Evolutionary conservation across 106 monocot genomes (phyloP).

Genomic region (Cymbidium sinense): DNA sequence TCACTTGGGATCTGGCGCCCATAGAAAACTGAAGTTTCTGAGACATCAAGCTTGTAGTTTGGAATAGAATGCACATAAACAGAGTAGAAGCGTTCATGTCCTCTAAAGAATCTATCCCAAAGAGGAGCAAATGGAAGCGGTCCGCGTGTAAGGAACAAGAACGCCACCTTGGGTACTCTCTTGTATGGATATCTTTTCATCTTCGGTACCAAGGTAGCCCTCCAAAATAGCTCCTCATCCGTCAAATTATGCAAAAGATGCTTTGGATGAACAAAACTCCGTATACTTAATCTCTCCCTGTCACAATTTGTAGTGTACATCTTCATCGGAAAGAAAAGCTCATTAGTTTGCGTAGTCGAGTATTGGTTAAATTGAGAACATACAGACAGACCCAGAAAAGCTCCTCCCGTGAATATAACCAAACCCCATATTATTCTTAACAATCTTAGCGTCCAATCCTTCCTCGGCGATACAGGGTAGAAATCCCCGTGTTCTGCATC

Average conservation of each 20-base stretch:
- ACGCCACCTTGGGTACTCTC: constrained; percentile 84
- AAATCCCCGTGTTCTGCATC: constrained; percentile 30
- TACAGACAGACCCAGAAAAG: constrained; percentile 49
- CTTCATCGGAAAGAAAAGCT: constrained; percentile 49
- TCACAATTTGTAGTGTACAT: constrained; percentile 29
- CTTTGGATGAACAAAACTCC: constrained; percentile 43
- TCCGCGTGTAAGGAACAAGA: constrained; percentile 79
- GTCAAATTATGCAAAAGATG: constrained; percentile 53
- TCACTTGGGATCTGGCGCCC: constrained; percentile 77
- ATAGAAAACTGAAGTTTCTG: constrained; percentile 55
- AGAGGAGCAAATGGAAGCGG: constrained; percentile 60
- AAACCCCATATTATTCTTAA: constrained; percentile 42
- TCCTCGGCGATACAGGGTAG: constrained; percentile 33
- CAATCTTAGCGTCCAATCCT: constrained; percentile 47
- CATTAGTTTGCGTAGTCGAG: constrained; percentile 24
- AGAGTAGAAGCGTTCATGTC: constrained; percentile 63
- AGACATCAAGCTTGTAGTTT: constrained; percentile 64
- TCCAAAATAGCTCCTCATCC: constrained; percentile 85
- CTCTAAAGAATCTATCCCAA: constrained; percentile 82
- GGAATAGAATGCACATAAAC: constrained; percentile 71
- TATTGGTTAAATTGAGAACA: constrained; percentile 35
- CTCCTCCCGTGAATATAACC: constrained; percentile 70
- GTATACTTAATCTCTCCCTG: constrained; percentile 31
- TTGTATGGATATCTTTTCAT: constrained; percentile 55
- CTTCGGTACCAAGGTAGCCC: constrained; percentile 71